These are phyloP conservation scores for Monosiga brevicollis DNA, from an alignment of 78 protist genomes.

Conservation along the genomic window DNA sequence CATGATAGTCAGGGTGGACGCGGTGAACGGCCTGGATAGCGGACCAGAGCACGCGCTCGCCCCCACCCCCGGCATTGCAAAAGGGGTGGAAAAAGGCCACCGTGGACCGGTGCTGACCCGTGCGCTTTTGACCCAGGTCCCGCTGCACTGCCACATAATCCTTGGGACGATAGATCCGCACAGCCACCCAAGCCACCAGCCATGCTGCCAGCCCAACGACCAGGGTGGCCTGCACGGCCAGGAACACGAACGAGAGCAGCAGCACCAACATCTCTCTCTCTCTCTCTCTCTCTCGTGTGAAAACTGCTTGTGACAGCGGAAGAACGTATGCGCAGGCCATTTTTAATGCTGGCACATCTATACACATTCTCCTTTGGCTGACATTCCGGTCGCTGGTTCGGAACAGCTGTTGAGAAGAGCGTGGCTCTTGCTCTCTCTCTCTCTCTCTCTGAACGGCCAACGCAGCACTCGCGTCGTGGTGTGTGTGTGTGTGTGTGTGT, in stretches of 20 bases:
- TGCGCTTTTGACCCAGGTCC: background rate
- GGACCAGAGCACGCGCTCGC: constrained; percentile 67
- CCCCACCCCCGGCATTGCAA: constrained; percentile 75
- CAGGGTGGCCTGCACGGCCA: background rate
- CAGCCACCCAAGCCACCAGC: too few relatives aligned
- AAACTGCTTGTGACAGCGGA: background rate
- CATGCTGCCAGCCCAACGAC: too few relatives aligned
- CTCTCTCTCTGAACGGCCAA: background rate
- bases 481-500: constrained; percentile 3
- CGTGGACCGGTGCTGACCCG: background rate
- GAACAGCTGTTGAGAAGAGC: background rate
- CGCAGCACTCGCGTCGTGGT: background rate
- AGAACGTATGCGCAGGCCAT: background rate
- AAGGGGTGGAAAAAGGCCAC: constrained; percentile 55
- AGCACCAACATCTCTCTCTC: too few relatives aligned
- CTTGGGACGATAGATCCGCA: too few relatives aligned
- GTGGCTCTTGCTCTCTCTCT: background rate
- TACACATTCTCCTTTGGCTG: background rate
- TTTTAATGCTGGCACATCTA: background rate
- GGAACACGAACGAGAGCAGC: background rate
- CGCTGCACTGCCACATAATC: background rate
- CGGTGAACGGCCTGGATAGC: background rate
- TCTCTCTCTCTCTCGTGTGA: too few relatives aligned
- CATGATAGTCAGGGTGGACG: background rate
- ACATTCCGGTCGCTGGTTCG: background rate